Evolutionary conservation across 768 basidiomycete species (phyloP).

Genomic region (Serendipita indica): DNA sequence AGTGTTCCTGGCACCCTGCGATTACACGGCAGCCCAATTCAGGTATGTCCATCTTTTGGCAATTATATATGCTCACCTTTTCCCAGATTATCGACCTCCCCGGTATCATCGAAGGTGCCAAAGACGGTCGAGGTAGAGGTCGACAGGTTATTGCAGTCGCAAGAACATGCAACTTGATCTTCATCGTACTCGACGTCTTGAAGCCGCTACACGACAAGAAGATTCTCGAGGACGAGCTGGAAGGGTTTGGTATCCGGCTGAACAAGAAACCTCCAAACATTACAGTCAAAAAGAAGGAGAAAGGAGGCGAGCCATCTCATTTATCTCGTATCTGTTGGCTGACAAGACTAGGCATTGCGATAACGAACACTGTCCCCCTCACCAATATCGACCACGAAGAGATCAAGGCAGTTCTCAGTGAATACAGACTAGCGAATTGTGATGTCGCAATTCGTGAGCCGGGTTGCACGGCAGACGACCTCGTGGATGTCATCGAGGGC

Average conservation of each 20-base stretch:
- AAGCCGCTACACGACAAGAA: slow-evolving; percentile 96
- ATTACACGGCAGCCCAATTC: slow-evolving; percentile 91
- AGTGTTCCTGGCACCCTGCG: slow-evolving; percentile 91
- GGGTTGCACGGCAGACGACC: slow-evolving; percentile 82
- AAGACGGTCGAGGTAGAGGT: slow-evolving; percentile 91
- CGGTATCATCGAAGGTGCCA: slow-evolving; percentile 96
- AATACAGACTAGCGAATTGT: slow-evolving; percentile 79
- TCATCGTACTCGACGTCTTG: slow-evolving; percentile 94
- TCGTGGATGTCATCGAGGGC: slow-evolving; percentile 95
- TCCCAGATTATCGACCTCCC: slow-evolving; percentile 23
- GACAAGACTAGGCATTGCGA: slow-evolving; percentile 46
- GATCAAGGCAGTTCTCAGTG: slow-evolving; percentile 86
- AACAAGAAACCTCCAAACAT: slow-evolving; percentile 92
- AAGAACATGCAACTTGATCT: slow-evolving; percentile 94
- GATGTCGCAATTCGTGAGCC: slow-evolving; percentile 90
- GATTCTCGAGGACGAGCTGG: slow-evolving; percentile 80
- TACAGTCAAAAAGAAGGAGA: slow-evolving; percentile 71
- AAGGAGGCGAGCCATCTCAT: slow-evolving; percentile 35
- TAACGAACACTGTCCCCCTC: slow-evolving; percentile 92
- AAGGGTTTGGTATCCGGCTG: slow-evolving; percentile 94
- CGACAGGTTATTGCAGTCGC: slow-evolving; percentile 83
- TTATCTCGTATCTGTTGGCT: not conserved
- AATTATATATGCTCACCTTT: not conserved
- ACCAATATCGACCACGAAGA: slow-evolving; percentile 93
- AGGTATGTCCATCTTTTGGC: slow-evolving; percentile 55